Evolutionary conservation across 1,284 basidiomycete genomes (phyloP).

Genomic region (Sporisorium graminicola): DNA sequence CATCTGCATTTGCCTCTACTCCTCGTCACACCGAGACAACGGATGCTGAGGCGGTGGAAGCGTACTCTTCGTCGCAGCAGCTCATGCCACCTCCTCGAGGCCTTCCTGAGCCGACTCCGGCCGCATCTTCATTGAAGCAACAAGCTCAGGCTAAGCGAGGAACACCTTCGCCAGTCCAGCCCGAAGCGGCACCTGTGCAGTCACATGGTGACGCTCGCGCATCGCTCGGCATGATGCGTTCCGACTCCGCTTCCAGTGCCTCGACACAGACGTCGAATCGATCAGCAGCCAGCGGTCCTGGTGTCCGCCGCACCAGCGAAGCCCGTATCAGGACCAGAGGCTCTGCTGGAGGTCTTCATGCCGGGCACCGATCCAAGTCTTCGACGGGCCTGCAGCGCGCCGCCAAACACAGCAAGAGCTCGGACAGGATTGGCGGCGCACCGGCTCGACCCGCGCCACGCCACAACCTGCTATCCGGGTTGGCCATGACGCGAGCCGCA

Average conservation of each 20-base stretch:
- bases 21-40: background rate
- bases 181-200: background rate
- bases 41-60: background rate
- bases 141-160: slow-evolving; percentile 19
- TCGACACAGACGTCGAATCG: slow-evolving; percentile 44
- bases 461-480: slow-evolving; percentile 44
- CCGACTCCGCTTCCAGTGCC: slow-evolving; percentile 43
- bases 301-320: slow-evolving; percentile 27
- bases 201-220: background rate
- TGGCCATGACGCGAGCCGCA: slow-evolving; percentile 52
- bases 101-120: slow-evolving; percentile 32
- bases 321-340: slow-evolving; percentile 24
- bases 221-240: slow-evolving; percentile 37
- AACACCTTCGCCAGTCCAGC: background rate
- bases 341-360: slow-evolving; percentile 19
- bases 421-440: slow-evolving; percentile 33
- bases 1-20: slow-evolving; percentile 2
- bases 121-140: slow-evolving; percentile 40
- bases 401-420: slow-evolving; percentile 54
- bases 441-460: slow-evolving; percentile 31
- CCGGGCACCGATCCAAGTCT: slow-evolving; percentile 49
- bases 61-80: slow-evolving; percentile 14
- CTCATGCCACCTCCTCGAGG: slow-evolving; percentile 48
- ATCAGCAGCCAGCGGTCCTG: slow-evolving; percentile 22
- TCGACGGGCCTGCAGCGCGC: slow-evolving; percentile 39